Evolutionary conservation across 768 basidiomycete species (phyloP), one percentile per base, ranked within the genome.

Genomic region (Russula virescens): DNA sequence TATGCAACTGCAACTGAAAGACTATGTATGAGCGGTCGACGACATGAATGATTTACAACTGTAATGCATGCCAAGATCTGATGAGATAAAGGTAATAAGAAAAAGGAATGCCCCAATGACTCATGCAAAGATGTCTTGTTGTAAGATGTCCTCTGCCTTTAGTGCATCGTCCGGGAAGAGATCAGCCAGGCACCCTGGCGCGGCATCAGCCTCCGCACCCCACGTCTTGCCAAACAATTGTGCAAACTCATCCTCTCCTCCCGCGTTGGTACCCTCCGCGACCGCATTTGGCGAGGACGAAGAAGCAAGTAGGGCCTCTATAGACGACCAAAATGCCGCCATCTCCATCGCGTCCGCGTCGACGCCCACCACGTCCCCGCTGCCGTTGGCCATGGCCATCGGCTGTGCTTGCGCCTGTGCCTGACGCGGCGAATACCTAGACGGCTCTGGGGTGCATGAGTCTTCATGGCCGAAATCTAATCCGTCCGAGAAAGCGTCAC

Each of bases 401-500:
- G 16, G 23, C 4, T 19, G 49, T 19, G 10, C 25, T 8, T 28
- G 19, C 19, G 2, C 38, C 14, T 10, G 38, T 13, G n/a, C 26
- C 28, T 10, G 50, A 14, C 10, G 40, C 10, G 19, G 40, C 5
- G 13, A 45, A n/a, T 9, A 9, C 21, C 40, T 28, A 49, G 35
- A 23, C 10, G 34, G 56, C 19, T 45, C 28, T 3, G 50, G 31
- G 9, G 42, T 28, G 42, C 23, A 25, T 8, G 58, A n/a, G 40
- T 45, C 50, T 10, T 16, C 5, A 18, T 46, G n/a, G 19, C 18
- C 51, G 19, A 64, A 25, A 47, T 53, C 63, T 35, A 56, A 68
- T 16, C 61, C 63, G 18, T 75, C 73, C 3, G 60, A 52, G 46
- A 61, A 47, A 10, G 59, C 68, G 40, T 70, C 69, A 14, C 69